phyloP scores from a whole-genome alignment of 1,284 basidiomycete genomes.

The Termitomyces sp. region DNA sequence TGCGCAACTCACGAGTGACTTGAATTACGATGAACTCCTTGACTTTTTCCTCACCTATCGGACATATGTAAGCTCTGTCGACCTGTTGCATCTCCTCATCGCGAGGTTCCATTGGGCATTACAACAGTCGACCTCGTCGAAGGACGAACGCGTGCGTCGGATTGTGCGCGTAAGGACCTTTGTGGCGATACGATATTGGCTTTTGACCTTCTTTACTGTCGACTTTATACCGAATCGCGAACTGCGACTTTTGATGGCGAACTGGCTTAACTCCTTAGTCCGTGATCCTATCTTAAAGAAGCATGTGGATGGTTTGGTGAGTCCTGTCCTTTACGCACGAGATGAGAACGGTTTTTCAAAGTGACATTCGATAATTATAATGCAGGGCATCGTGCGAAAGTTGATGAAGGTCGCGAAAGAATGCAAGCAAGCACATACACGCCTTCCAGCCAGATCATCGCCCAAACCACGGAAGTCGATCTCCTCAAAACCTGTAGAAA shows the following conservation, averaged over 20 bases:
- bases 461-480: slow-evolving; percentile 19
- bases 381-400: slow-evolving; percentile 70
- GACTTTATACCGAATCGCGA: slow-evolving; percentile 82
- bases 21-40: slow-evolving; percentile 78
- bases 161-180: slow-evolving; percentile 84
- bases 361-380: not conserved
- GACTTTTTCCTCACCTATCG: slow-evolving; percentile 88
- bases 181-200: slow-evolving; percentile 81
- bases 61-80: slow-evolving; percentile 70
- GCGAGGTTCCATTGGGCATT: slow-evolving; percentile 86
- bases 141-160: slow-evolving; percentile 63
- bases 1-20: slow-evolving; percentile 78
- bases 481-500: slow-evolving; percentile 21
- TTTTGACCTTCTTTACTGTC: slow-evolving; percentile 80
- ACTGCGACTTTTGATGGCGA: slow-evolving; percentile 62
- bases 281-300: slow-evolving; percentile 63
- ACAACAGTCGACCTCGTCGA: slow-evolving; percentile 42
- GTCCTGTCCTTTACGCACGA: slow-evolving; percentile 22
- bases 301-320: slow-evolving; percentile 64
- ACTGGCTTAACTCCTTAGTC: slow-evolving; percentile 75
- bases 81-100: slow-evolving; percentile 75
- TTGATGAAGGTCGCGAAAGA: slow-evolving; percentile 77
- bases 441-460: slow-evolving; percentile 27
- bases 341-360: not conserved
- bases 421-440: slow-evolving; percentile 64